phyloP scores from a whole-genome alignment of 495 filamentous ascomycete species.

The Penicillium riverlandense region DNA sequence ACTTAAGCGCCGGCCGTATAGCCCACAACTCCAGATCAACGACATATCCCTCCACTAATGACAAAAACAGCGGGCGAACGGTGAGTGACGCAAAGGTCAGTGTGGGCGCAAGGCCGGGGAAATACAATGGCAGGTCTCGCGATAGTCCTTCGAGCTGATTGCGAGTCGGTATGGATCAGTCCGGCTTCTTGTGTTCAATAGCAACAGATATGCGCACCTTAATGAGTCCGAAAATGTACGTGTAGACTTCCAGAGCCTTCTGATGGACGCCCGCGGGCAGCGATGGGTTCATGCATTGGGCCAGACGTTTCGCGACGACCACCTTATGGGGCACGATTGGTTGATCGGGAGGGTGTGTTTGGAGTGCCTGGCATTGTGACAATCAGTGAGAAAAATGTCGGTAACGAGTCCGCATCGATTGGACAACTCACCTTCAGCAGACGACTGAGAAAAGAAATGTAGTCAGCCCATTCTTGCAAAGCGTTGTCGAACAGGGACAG shows the following conservation, averaged over 20 bases:
- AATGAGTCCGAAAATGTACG: slow-evolving; percentile 63
- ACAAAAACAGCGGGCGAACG: slow-evolving; percentile 75
- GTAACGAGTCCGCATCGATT: neutral
- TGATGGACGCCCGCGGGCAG: slow-evolving; percentile 98
- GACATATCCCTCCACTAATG: slow-evolving; percentile 74
- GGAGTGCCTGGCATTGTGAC: slow-evolving; percentile 60
- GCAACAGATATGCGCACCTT: slow-evolving; percentile 13
- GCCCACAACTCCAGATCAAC: slow-evolving; percentile 59
- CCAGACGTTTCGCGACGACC: slow-evolving; percentile 79
- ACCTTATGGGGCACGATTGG: slow-evolving; percentile 74
- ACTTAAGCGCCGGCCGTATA: slow-evolving; percentile 81
- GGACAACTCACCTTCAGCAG: slow-evolving; percentile 66
- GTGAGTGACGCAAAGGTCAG: slow-evolving; percentile 90
- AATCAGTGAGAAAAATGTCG: slow-evolving; percentile 11
- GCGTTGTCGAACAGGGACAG: slow-evolving; percentile 87
- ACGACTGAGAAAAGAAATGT: slow-evolving; percentile 92
- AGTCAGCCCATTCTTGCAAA: slow-evolving; percentile 98
- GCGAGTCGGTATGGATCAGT: slow-evolving; percentile 4
- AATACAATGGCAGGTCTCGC: slow-evolving; percentile 74
- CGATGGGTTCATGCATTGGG: slow-evolving; percentile 89
- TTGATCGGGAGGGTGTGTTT: slow-evolving; percentile 69
- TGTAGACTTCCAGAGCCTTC: slow-evolving; percentile 91
- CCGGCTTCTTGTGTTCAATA: neutral
- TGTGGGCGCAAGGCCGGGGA: slow-evolving; percentile 81
- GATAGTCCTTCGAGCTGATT: slow-evolving; percentile 60